Percentiles rank a stretch among this genome's conserved stretches.
Conservation (phyloP, 805 yeast genomes). For the Geotrichum ghanense region DNA sequence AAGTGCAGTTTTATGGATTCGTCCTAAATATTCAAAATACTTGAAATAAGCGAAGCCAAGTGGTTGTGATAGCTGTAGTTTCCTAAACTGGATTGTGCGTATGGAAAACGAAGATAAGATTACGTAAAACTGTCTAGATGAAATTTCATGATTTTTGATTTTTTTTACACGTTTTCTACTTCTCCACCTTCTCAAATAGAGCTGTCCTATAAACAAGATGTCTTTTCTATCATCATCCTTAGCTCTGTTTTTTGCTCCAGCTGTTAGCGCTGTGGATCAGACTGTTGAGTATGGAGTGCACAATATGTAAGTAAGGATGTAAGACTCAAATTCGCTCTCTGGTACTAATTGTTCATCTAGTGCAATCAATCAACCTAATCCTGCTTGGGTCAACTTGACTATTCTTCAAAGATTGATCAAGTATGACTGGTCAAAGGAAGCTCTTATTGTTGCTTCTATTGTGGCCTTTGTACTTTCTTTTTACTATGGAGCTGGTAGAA, state of each 20-base stretch:
- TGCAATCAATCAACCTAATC: conserved; percentile 14
- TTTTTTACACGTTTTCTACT: too few species aligned
- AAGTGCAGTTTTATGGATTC: too few species aligned
- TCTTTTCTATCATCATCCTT: not conserved
- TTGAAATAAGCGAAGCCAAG: too few species aligned
- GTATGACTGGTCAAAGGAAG: conserved; percentile 74
- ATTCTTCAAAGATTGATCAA: conserved; percentile 43
- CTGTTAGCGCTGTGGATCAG: not conserved
- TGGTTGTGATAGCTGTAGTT: too few species aligned
- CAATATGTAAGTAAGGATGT: not conserved
- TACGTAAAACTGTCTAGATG: too few species aligned
- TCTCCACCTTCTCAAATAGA: too few species aligned
- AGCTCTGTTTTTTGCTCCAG: not conserved
- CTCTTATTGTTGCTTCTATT: conserved; percentile 41
- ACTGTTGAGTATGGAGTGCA: not conserved
- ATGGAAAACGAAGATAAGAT: too few species aligned
- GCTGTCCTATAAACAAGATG: too few species aligned
- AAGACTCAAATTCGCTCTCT: not conserved
- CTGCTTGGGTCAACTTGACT: conserved; percentile 49
- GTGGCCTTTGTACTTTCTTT: conserved; percentile 38
- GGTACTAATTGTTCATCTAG: not conserved
- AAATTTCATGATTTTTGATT: too few species aligned
- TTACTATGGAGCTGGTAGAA: conserved; percentile 48
- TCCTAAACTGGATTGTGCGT: too few species aligned
- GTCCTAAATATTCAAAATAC: too few species aligned